Base-by-base conservation (phyloP, 176 grass and related monocot species). In the Avena sativa region DNA sequence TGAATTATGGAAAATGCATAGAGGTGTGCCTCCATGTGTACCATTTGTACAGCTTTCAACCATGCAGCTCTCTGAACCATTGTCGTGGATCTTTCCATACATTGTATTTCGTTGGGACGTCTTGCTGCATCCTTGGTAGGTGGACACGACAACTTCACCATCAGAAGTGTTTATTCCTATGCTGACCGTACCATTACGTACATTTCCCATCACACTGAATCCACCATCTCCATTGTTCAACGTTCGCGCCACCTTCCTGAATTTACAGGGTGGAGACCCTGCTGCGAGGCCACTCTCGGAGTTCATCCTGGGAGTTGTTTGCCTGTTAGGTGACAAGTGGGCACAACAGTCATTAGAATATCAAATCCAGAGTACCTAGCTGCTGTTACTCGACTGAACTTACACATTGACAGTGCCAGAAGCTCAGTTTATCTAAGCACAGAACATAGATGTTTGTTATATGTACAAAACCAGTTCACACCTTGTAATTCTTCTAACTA, bases 1-100 rank as follows among this genome's bases (percentile, higher is more conserved):
- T 73, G 70, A 73, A 73, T 83, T 69, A 81, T 89, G 88, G 36
- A 34, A 48, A 55, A 85, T 52, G 59, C 88, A 89, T 23, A 89
- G 30, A 21, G 76, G 48, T 38, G 83, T 85, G 47, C 76, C 77
- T 74, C 77, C 88, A 76, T 85, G 83, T 65, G 78, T 48, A 81
- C 48, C 69, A 71, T 85, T 81, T 81, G 68, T 74, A 47, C 83
- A 81, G 20, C 73, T 80, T 49, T 71, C 8, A 25, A 83, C 73
- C 25, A 60, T 70, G 73, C 80, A 88, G 38, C 73, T 16, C 36
- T 79, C 60, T 44, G 46, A 69, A 56, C 17, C 30, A 79, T 52
- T 32, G 21, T 77, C 40, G 4, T 57, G 82, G 16, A 65, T 2
- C 82, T 89, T 89, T n/a, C 56, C 79, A 32, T 62, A 52, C 16